Evolutionary conservation across 2,329 filamentous ascomycete species (phyloP).

Genomic region (Colletotrichum limetticola): DNA sequence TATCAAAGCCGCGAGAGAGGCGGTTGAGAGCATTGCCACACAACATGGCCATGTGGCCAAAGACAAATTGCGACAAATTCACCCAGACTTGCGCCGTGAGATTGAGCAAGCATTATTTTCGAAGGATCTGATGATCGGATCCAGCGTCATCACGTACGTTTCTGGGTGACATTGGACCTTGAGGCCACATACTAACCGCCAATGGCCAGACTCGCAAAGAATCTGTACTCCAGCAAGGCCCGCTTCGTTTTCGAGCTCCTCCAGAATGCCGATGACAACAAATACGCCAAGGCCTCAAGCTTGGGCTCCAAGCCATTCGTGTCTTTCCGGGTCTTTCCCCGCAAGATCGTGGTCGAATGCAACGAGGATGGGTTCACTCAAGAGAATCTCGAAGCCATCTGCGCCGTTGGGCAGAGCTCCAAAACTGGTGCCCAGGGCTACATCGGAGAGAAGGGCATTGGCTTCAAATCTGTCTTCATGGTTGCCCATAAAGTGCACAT

Average conservation of each 20-base stretch:
- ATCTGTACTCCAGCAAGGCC: constrained; percentile 54
- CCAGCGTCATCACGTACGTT: neutral
- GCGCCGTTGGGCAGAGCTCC: no score
- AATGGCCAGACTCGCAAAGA: constrained; percentile 49
- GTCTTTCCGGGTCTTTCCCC: no score
- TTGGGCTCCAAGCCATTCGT: constrained; percentile 43
- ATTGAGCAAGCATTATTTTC: neutral
- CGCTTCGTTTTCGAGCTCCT: constrained; percentile 64
- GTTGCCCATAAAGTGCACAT: no score
- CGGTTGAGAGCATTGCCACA: neutral
- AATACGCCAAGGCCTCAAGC: constrained; percentile 43
- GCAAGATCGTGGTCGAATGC: constrained; percentile 59
- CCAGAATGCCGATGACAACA: constrained; percentile 66
- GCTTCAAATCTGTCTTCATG: no score
- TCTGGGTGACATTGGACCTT: neutral
- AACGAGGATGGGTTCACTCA: no score
- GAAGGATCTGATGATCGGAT: neutral
- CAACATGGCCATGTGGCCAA: neutral
- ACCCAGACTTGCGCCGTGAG: neutral
- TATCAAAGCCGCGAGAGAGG: neutral
- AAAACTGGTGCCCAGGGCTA: no score
- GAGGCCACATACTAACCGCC: neutral
- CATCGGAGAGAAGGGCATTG: no score
- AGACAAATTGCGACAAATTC: neutral
- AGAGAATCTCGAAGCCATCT: no score